A percentile compares a stretch with the other conserved stretches of the same genome.
Evolutionary conservation across 768 basidiomycete genomes (phyloP).

Genomic region (Punctularia strigosozonata): DNA sequence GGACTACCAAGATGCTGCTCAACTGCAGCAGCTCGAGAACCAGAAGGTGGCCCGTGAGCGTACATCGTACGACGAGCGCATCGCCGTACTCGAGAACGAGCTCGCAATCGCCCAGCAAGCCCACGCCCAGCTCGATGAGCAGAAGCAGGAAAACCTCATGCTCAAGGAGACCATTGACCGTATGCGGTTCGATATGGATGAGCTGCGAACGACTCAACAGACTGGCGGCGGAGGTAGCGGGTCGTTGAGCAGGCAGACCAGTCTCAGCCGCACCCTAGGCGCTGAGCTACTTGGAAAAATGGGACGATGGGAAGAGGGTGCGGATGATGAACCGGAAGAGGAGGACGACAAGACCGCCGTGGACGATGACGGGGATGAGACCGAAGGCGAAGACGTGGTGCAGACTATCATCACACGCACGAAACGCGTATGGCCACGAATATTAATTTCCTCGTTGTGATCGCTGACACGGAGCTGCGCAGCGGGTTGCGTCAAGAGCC

Average conservation of each 20-base stretch:
- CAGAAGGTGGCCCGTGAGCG: conserved; percentile 59
- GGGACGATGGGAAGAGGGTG: conserved; percentile 28
- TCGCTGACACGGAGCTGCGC: conserved; percentile 4
- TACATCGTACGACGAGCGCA: conserved; percentile 58
- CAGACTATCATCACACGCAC: conserved; percentile 85
- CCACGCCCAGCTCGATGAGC: conserved; percentile 69
- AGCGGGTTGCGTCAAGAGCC: conserved; percentile 61
- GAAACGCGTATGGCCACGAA: conserved; percentile 42
- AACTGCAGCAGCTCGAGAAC: conserved; percentile 53
- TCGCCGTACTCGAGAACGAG: conserved; percentile 60
- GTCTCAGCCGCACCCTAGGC: conserved; percentile 63
- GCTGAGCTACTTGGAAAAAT: conserved; percentile 60
- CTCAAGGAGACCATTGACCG: conserved; percentile 95
- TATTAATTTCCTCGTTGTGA: conserved; percentile 4
- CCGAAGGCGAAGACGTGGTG: conserved; percentile 64
- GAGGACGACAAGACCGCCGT: conserved; percentile 21
- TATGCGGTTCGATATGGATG: conserved; percentile 90
- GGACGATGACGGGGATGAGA: conserved; percentile 35
- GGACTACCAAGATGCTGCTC: conserved; percentile 43
- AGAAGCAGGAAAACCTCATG: conserved; percentile 89
- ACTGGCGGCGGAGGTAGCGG: conserved; percentile 28
- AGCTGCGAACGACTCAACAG: conserved; percentile 48
- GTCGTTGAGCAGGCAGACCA: conserved; percentile 40
- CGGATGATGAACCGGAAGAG: conserved; percentile 24
- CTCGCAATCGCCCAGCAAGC: conserved; percentile 58